Base-by-base conservation (phyloP, 257 asterid species). In the Solanum dulcamara region DNA sequence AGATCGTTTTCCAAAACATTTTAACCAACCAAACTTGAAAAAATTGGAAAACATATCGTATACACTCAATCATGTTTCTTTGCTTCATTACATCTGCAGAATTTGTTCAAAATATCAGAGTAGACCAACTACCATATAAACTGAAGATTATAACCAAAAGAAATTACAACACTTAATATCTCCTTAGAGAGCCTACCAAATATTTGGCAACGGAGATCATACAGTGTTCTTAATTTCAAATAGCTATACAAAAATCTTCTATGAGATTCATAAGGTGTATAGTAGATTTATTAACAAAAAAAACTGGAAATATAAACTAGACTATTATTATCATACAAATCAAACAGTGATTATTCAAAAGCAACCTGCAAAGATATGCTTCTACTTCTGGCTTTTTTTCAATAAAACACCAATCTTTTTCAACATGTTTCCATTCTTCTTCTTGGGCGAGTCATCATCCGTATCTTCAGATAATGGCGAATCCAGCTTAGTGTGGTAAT, bases 381-480 rank as follows among this genome's bases (percentile, higher is more conserved):
- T 84, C 91, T 93, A 93, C 83, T 92, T 93, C 90, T 90, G 97
- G 86, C 94, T 92, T 87, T 96, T 96, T 89, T 94, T 96, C 97
- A 96, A 83, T 88, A 95, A 71, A 81, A 90, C 93, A 17, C 98
- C 95, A 26, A 96, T 90, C 94, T 94, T 96, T 92, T 92, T 96
- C 91, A 96, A 84, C 98, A 96, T 85, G 80, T 91, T 96, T 42
- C 97, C 92, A 79, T 94, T 93, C 66, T 92, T 96, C 93, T 94
- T 96, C 93, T 92, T 93, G 3, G 94, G 92, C 0, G 95, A 92
- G 5, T 93, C 98, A 7, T 94, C 97, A 10, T 94, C 98, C 26
- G 89, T 80, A 22, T 95, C 97, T 80, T 94, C 97, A 1, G 93
- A 85, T 83, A 86, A 91, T 0, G 96, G 93, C 38, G 92, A 86